These are phyloP conservation scores for Scedosporium aurantiacum DNA, from an alignment of 2,329 filamentous ascomycete species.

Conservation along the genomic window DNA sequence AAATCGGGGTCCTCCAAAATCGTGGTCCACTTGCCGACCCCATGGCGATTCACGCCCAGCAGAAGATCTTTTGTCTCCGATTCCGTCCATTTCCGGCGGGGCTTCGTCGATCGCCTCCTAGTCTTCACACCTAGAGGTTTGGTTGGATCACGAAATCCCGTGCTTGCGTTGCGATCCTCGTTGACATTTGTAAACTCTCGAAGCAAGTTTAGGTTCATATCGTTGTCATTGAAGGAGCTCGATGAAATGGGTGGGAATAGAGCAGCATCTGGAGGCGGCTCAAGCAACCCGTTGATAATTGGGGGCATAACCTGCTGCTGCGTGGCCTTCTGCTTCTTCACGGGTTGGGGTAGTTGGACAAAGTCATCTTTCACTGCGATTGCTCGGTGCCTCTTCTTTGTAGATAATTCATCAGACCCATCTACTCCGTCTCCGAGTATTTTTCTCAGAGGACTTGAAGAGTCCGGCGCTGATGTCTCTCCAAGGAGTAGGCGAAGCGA, in stretches of 20 bases:
- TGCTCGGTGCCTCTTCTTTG: constrained; percentile 43
- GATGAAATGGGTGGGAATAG: constrained; percentile 55
- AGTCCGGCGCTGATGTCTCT: constrained; percentile 25
- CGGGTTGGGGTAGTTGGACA: constrained; percentile 51
- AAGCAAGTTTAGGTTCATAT: constrained; percentile 28
- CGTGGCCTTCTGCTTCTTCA: constrained; percentile 52
- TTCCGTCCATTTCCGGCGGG: constrained; percentile 53
- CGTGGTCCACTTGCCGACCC: constrained; percentile 54
- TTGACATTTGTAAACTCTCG: constrained; percentile 28
- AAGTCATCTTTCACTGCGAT: constrained; percentile 47
- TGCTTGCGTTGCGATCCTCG: constrained; percentile 14
- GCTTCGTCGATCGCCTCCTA: constrained; percentile 44
- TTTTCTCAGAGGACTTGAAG: constrained; percentile 32
- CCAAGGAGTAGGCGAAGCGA: constrained; percentile 30
- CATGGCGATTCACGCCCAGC: constrained; percentile 49
- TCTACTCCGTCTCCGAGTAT: constrained; percentile 35
- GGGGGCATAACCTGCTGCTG: constrained; percentile 47
- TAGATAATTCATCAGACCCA: constrained; percentile 30
- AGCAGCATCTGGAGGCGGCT: constrained; percentile 48
- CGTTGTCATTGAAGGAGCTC: constrained; percentile 40
- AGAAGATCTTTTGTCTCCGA: constrained; percentile 53
- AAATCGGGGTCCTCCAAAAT: constrained; percentile 52
- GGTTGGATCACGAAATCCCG: neutral
- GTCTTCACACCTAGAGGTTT: constrained; percentile 21
- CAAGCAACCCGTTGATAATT: constrained; percentile 53